Evolutionary conservation across 1,284 basidiomycete species (phyloP).

Genomic region (Gomphus sp.): DNA sequence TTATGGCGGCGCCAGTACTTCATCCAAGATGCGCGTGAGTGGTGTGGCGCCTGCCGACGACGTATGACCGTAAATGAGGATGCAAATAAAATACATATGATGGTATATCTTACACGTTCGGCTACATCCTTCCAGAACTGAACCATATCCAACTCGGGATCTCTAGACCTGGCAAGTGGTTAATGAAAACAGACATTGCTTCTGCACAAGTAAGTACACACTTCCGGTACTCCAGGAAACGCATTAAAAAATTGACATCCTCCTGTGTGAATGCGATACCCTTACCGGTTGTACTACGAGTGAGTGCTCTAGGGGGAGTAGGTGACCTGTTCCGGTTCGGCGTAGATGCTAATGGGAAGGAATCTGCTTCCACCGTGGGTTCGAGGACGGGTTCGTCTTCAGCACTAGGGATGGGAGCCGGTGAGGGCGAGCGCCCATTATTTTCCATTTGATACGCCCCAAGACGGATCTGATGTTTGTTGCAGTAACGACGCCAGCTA

Average conservation of each 20-base stretch:
- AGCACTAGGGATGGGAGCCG: conserved; percentile 17
- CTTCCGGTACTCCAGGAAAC: conserved; percentile 66
- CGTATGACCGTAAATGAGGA: not conserved
- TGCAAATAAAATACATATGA: not conserved
- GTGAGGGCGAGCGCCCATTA: conserved; percentile 32
- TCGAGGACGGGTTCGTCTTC: conserved; percentile 14
- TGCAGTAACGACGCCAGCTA: conserved; percentile 80
- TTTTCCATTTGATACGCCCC: conserved; percentile 71
- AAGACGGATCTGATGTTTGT: conserved; percentile 76
- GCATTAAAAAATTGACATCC: conserved; percentile 63
- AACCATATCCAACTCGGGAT: conserved; percentile 69
- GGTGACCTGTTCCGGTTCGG: conserved; percentile 50
- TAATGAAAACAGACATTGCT: not conserved
- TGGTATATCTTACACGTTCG: conserved; percentile 37
- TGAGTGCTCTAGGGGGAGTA: conserved; percentile 66
- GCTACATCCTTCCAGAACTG: conserved; percentile 80
- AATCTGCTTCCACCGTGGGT: conserved; percentile 30
- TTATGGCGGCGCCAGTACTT: conserved; percentile 80
- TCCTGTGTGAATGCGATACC: conserved; percentile 78
- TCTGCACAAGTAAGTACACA: conserved; percentile 21
- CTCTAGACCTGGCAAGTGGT: conserved; percentile 20
- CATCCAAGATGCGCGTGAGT: conserved; percentile 84
- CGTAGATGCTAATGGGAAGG: not conserved
- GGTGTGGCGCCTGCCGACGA: conserved; percentile 58
- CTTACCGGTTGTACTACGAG: conserved; percentile 75